Conservation (phyloP, 2,329 filamentous ascomycete genomes). For the Geoglossum cookeanum region DNA sequence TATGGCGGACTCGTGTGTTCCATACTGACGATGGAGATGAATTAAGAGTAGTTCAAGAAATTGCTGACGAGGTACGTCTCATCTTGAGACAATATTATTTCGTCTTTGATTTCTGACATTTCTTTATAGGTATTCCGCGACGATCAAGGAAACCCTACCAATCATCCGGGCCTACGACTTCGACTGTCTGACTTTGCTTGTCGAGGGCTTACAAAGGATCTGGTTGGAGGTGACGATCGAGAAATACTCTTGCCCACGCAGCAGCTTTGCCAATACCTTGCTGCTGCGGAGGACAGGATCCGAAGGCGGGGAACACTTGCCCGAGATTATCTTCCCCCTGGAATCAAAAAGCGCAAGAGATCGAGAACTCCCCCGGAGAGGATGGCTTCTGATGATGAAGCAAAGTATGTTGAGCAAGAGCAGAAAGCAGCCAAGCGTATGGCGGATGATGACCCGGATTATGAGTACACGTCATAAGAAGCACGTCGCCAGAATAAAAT, state of each 20-base stretch:
- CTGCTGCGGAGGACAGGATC: conserved; percentile 4
- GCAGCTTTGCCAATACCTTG: conserved; percentile 10
- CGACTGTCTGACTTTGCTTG: conserved; percentile 13
- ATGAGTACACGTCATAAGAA: background rate
- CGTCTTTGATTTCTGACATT: too few species aligned
- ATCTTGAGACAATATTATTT: too few species aligned
- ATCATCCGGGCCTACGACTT: conserved; percentile 10
- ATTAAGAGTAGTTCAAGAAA: too few species aligned
- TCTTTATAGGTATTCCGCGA: too few species aligned
- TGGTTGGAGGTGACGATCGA: conserved; percentile 3
- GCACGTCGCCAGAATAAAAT: too few species aligned
- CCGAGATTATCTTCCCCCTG: too few species aligned
- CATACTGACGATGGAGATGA: too few species aligned
- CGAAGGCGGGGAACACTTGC: background rate
- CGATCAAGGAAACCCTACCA: background rate
- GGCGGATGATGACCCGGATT: background rate
- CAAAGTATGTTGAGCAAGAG: conserved; percentile 10
- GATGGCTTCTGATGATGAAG: conserved; percentile 11
- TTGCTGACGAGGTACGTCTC: too few species aligned
- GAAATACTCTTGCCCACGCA: conserved; percentile 2
- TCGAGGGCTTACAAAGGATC: conserved; percentile 8
- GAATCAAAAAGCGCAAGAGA: too few species aligned
- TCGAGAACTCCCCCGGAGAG: conserved; percentile 5
- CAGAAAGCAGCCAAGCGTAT: conserved; percentile 7
- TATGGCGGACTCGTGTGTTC: too few species aligned